Evolutionary conservation across 495 filamentous ascomycete species (phyloP).

Genomic region (Lentithecium fluviatile): DNA sequence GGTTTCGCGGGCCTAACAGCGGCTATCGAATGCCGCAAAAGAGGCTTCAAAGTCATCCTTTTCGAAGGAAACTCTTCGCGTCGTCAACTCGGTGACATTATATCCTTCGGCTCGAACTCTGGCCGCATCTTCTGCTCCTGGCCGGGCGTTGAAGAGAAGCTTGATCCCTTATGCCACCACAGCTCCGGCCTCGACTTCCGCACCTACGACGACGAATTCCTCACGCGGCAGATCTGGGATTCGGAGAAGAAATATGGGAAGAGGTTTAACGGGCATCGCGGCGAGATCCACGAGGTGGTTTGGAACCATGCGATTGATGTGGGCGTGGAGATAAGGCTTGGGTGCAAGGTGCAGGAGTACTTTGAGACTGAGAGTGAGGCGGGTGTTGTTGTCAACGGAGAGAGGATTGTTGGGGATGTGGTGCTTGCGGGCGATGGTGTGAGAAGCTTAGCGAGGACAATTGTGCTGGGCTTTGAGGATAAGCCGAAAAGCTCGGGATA

Average conservation of each 20-base stretch:
- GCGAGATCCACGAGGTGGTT: constrained; percentile 61
- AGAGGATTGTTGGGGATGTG: constrained; percentile 54
- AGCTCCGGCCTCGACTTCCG: constrained; percentile 47
- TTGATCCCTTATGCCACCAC: constrained; percentile 50
- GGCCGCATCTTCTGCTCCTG: constrained; percentile 29
- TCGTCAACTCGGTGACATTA: constrained; percentile 30
- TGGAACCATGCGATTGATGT: constrained; percentile 56
- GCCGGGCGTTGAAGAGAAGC: constrained; percentile 27
- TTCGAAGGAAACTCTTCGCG: constrained; percentile 7
- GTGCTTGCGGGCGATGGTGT: constrained; percentile 65
- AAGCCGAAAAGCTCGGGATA: constrained; percentile 60
- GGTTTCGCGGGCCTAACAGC: constrained; percentile 31
- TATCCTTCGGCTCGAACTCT: constrained; percentile 30
- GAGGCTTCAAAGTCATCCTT: constrained; percentile 12
- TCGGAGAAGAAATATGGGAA: constrained; percentile 45
- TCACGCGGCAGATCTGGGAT: constrained; percentile 43
- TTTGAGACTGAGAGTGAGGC: constrained; percentile 58
- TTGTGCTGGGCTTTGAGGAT: constrained; percentile 63
- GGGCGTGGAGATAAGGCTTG: constrained; percentile 57
- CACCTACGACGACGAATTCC: constrained; percentile 44
- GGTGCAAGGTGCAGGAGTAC: constrained; percentile 58
- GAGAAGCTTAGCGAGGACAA: constrained; percentile 57
- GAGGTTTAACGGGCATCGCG: constrained; percentile 60
- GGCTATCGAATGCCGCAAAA: constrained; percentile 25
- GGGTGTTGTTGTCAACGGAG: constrained; percentile 55